These are phyloP conservation scores for Kluyveromyces wickerhamii DNA, from an alignment of 805 yeast genomes.

Conservation along the genomic window DNA sequence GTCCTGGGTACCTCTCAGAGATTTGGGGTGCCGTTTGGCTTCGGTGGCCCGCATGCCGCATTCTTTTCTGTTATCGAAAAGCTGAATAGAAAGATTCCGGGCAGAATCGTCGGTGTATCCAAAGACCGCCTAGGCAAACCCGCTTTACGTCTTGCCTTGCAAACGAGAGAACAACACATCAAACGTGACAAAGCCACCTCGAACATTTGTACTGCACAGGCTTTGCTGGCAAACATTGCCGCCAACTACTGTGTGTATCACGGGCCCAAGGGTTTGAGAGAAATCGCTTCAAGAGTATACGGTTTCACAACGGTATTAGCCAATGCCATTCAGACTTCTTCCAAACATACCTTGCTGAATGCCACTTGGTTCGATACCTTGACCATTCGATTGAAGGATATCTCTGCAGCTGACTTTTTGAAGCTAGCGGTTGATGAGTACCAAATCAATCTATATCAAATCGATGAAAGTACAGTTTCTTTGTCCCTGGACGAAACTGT, in stretches of 20 bases:
- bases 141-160: constrained; percentile 90
- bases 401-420: constrained; percentile 49
- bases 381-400: constrained; percentile 48
- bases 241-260: constrained; percentile 96
- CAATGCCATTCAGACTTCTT: constrained; percentile 35
- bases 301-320: constrained; percentile 72
- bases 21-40: constrained; percentile 96
- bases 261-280: constrained; percentile 78
- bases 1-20: constrained; percentile 91
- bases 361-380: constrained; percentile 80
- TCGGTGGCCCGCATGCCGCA: constrained; percentile 99
- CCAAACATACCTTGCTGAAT: constrained; percentile 45
- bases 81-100: constrained; percentile 89
- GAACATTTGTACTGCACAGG: constrained; percentile 97
- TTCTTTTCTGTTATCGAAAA: constrained; percentile 82
- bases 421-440: constrained; percentile 47
- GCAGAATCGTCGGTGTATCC: constrained; percentile 88
- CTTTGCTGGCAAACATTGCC: constrained; percentile 88
- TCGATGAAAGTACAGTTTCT: constrained; percentile 52
- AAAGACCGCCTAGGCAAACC: constrained; percentile 84
- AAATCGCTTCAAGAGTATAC: constrained; percentile 70
- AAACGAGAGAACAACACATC: constrained; percentile 97
- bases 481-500: constrained; percentile 91
- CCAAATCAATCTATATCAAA: constrained; percentile 72
- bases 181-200: constrained; percentile 97